A percentile compares a stretch with the other conserved stretches of the same genome.
phyloP scores from a whole-genome alignment of 2,329 filamentous ascomycete genomes.

The Fusarium foetens region DNA sequence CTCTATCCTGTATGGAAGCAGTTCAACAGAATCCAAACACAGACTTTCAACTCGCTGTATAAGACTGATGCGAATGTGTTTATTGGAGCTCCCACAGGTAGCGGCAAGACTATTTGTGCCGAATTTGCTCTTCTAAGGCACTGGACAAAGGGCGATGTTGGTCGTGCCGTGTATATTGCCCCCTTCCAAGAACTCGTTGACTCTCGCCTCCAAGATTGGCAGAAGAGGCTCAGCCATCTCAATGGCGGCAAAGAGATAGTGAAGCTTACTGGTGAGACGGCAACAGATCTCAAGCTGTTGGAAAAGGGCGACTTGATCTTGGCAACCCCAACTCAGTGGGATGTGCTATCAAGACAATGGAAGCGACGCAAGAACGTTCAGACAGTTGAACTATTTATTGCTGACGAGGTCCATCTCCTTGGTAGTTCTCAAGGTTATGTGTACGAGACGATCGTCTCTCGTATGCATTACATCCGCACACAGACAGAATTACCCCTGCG shows the following conservation, averaged over 20 bases:
- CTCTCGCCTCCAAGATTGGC: slow-evolving; percentile 84
- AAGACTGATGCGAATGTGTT: slow-evolving; percentile 94
- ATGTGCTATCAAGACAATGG: slow-evolving; percentile 95
- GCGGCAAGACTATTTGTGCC: slow-evolving; percentile 95
- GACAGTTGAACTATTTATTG: slow-evolving; percentile 88
- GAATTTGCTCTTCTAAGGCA: slow-evolving; percentile 92
- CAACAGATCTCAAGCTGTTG: slow-evolving; percentile 87
- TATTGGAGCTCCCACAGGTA: slow-evolving; percentile 90
- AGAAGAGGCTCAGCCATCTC: slow-evolving; percentile 75
- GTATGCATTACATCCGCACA: slow-evolving; percentile 94
- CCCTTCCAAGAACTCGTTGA: slow-evolving; percentile 96
- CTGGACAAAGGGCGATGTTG: slow-evolving; percentile 70
- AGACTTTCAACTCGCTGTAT: slow-evolving; percentile 94
- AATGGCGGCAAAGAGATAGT: slow-evolving; percentile 88
- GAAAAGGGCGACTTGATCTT: slow-evolving; percentile 89
- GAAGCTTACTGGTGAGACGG: slow-evolving; percentile 93
- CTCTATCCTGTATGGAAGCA: slow-evolving; percentile 86
- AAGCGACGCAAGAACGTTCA: slow-evolving; percentile 96
- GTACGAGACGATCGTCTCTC: slow-evolving; percentile 96
- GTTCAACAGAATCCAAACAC: slow-evolving; percentile 98
- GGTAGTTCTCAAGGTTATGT: slow-evolving; percentile 87
- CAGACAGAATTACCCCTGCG: slow-evolving; percentile 87
- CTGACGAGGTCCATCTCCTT: slow-evolving; percentile 93
- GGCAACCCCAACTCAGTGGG: slow-evolving; percentile 94
- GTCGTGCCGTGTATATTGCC: slow-evolving; percentile 91